Conservation (phyloP, 768 basidiomycete genomes). For the Amanita pseudoporphyria region DNA sequence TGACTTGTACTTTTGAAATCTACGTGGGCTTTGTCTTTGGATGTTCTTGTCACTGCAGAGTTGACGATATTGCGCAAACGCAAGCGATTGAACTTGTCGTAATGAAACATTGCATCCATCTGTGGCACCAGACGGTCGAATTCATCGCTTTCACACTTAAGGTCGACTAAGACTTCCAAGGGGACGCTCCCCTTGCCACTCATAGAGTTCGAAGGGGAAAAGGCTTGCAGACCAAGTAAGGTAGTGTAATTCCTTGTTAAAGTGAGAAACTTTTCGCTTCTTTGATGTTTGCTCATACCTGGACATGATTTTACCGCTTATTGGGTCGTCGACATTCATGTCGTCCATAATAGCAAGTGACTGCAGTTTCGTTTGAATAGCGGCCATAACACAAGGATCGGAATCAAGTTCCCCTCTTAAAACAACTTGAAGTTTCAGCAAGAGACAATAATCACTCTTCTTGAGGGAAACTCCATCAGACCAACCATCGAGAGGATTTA, state of each 20-base stretch:
- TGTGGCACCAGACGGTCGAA: slow-evolving; percentile 90
- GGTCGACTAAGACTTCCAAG: slow-evolving; percentile 84
- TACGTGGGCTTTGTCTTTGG: slow-evolving; percentile 24
- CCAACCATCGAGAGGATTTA: slow-evolving; percentile 65
- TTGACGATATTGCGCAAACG: slow-evolving; percentile 69
- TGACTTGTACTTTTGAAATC: slow-evolving; percentile 16
- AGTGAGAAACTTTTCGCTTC: not conserved
- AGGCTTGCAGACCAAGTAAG: slow-evolving; percentile 78
- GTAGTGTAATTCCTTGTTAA: slow-evolving; percentile 60
- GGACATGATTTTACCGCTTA: slow-evolving; percentile 80
- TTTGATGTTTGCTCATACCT: slow-evolving; percentile 36
- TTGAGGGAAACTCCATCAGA: slow-evolving; percentile 56
- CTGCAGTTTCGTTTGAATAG: slow-evolving; percentile 72
- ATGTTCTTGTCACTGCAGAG: slow-evolving; percentile 30
- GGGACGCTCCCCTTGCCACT: slow-evolving; percentile 57
- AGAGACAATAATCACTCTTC: slow-evolving; percentile 73
- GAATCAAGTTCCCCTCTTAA: slow-evolving; percentile 47
- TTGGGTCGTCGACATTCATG: slow-evolving; percentile 67
- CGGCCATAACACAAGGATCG: slow-evolving; percentile 63
- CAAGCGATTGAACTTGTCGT: slow-evolving; percentile 92
- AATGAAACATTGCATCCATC: slow-evolving; percentile 75
- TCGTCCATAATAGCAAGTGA: slow-evolving; percentile 77
- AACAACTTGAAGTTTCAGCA: slow-evolving; percentile 87
- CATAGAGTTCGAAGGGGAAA: slow-evolving; percentile 51
- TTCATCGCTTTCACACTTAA: slow-evolving; percentile 66